Percentiles rank a stretch among this genome's conserved stretches.
These are phyloP conservation scores for Claviceps lovelessii DNA, from an alignment of 2,329 filamentous ascomycete genomes.

Conservation along the genomic window DNA sequence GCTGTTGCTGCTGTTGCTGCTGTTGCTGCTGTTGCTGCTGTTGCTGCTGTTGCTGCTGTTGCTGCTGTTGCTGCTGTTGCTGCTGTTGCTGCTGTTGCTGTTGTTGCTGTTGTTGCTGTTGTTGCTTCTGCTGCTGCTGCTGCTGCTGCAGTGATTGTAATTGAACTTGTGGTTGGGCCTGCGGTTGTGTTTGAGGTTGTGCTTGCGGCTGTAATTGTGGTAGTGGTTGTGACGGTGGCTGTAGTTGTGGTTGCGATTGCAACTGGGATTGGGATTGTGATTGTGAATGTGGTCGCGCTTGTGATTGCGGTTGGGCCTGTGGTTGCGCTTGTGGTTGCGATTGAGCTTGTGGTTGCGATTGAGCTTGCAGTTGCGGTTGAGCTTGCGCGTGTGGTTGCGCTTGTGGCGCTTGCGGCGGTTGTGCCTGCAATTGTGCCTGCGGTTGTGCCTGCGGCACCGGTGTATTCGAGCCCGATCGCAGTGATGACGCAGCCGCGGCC, in stretches of 20 bases:
- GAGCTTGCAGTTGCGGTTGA: background rate
- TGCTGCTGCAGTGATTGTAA: background rate
- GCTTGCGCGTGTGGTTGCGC: conserved; percentile 2
- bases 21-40: conserved; percentile 4
- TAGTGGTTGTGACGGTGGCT: too few species aligned
- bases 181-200: conserved; percentile 6
- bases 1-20: conserved; percentile 8
- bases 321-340: conserved; percentile 5
- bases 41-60: conserved; percentile 5
- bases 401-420: conserved; percentile 7
- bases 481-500: conserved; percentile 6
- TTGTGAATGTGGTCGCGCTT: background rate
- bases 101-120: conserved; percentile 9
- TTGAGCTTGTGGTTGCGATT: conserved; percentile 1
- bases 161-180: background rate
- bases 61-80: conserved; percentile 3
- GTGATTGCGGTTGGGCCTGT: conserved; percentile 4
- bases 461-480: conserved; percentile 1
- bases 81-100: conserved; percentile 9
- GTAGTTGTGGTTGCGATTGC: too few species aligned
- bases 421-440: conserved; percentile 6
- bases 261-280: too few species aligned
- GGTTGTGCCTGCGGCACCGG: conserved; percentile 3
- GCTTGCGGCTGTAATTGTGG: too few species aligned
- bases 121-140: conserved; percentile 4